Evolutionary conservation across 805 yeast genomes (phyloP), one percentile per base, ranked within the genome.

Genomic region (Lipomyces anomalus): DNA sequence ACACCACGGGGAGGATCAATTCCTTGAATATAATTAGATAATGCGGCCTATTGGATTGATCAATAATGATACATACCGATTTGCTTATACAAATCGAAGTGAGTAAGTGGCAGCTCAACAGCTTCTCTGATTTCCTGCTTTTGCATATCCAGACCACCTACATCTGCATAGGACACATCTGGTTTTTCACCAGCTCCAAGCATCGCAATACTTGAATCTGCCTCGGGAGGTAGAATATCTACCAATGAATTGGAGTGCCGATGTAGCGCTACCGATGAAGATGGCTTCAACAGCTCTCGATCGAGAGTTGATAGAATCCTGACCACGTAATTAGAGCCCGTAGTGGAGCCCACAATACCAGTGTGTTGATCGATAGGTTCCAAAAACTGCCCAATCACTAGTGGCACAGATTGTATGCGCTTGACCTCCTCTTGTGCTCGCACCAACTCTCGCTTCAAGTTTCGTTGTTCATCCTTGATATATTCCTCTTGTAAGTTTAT

Each of bases 121-220:
- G 98, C 98, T 69, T 92, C 99, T 62, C 97, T 79, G 53, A 92
- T 92, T 70, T 92, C 99, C 68, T 94, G 98, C 61, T 92, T 94
- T 68, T 92, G 99, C 95, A 92, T 88, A 66, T 92, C 98, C 64
- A 92, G 73, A 34, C 98, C 99, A 67, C 99, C 99, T 46, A 92
- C 97, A 66, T 92, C 98, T 28, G 95, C 95, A 61, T 92, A 92
- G 1, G 95, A 80, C 60, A 90, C 97, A 22, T 92, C 84, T 38
- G 98, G 98, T 62, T 84, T 85, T 67, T 94, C 95, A 59, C 86
- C 84, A 35, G 90, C 95, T 26, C 95, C 94, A 59, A 92, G 83
- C 65, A 94, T 88, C 29, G 98, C 82, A 56, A 92, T 92, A 30
- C 92, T 82, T 1, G 97, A 88, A 62, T 92, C 99, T 0, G 97